Evolutionary conservation across 352 stramenopile species (phyloP), one percentile per base, ranked within the genome.

Genomic region (Phytophthora sp.): DNA sequence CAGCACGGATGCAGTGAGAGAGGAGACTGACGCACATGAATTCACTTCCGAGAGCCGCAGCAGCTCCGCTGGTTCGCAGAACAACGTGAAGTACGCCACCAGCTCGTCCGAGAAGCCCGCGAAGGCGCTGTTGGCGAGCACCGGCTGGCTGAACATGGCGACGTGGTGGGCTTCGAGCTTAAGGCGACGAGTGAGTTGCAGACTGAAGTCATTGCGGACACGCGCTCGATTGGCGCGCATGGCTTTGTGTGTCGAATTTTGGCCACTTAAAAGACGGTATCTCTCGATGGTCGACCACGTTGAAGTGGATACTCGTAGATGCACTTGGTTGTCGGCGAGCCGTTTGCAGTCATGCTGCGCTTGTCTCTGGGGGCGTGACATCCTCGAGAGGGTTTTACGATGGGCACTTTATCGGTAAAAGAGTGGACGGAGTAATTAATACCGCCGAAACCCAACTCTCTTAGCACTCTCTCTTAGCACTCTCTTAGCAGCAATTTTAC

Each of bases 71-170:
- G 74, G 66, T 42, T 85, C 75, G 45, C 77, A 87, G 65, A 93
- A 93, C 15, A 95, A 75, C 71, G 85, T 88, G 7, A 86, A 56
- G 44, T 95, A 95, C 38, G 76, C 86, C 41, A 94, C 50, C 33
- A 95, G 71, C 59, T 95, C 84, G 55, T 95, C 88, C 33, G 86
- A 83, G 63, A 95, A 79, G 21, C 66, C 63, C 26, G 73, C 63
- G 63, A 94, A 86, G 42, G 81, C 76, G 61, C 79, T 91, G 26
- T 36, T 59, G 7, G 65, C 71, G 59, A 94, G 83, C 60, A 79
- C 76, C 21, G 75, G 78, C 63, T 94, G 86, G 3, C 45, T 58
- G 47, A 79, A 82, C 79, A 89, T 88, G 55, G 38, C 49, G 26
- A 81, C 75, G 86, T 85, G 46, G 31, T 35, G 16, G 21, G 15